These are phyloP conservation scores for Ustilago lituana DNA, from an alignment of 1,284 basidiomycete species.

Conservation along the genomic window DNA sequence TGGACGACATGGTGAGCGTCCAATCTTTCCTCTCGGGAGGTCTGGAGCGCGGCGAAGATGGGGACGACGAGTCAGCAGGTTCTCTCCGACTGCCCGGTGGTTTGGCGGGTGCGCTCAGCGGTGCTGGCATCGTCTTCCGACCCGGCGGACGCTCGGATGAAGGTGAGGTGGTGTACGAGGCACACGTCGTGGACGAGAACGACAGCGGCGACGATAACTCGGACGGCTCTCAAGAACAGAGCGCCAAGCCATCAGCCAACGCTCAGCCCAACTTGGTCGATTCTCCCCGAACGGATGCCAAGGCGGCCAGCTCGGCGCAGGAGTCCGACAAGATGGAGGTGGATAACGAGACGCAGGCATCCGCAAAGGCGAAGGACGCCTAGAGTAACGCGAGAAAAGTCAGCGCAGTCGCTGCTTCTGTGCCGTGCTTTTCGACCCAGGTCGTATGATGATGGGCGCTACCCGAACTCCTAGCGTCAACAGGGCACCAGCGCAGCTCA, in stretches of 20 bases:
- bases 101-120: conserved; percentile 55
- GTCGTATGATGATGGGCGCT: no score
- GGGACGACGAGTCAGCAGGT: conserved; percentile 42
- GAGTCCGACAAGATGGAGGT: conserved; percentile 39
- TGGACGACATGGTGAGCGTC: conserved; percentile 53
- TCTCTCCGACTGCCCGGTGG: conserved; percentile 48
- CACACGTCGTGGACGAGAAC: conserved; percentile 59
- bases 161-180: conserved; percentile 60
- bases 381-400: neutral
- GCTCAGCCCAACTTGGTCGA: conserved; percentile 53
- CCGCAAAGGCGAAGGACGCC: conserved; percentile 5
- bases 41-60: conserved; percentile 51
- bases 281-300: conserved; percentile 44
- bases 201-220: conserved; percentile 51
- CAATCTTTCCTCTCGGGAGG: conserved; percentile 62
- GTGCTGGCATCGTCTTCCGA: conserved; percentile 62
- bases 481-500: no score
- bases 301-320: conserved; percentile 28
- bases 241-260: conserved; percentile 3
- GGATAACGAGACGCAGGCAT: conserved; percentile 17
- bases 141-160: conserved; percentile 54
- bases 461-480: no score
- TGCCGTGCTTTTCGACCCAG: no score
- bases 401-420: no score
- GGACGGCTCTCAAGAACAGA: conserved; percentile 22